Base-by-base conservation (phyloP, 2,329 filamentous ascomycete genomes). In the Fusarium chaquense region DNA sequence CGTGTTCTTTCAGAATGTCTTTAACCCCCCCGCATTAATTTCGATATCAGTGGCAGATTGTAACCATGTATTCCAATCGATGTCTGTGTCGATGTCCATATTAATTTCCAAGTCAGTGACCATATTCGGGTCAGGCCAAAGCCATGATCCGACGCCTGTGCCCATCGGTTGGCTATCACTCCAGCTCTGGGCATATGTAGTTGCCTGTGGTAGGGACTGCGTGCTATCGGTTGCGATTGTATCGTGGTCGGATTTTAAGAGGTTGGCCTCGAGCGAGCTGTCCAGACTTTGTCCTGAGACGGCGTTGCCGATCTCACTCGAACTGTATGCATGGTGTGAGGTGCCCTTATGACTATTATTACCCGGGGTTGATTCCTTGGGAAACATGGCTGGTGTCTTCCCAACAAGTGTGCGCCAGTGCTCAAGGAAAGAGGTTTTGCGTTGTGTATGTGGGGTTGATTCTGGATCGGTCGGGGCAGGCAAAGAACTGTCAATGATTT, bases 51-150 rank as follows among this genome's bases (percentile, higher is more conserved):
- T 70, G 3, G 77, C 78, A 18, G 76, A 78, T 35, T 77, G 73
- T 5, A 82, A 54, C 79, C 80, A 81, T 13, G 69, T 69, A 33
- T 79, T 75, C 80, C 80, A 82, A 50, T 82, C 73, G 2, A 81
- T 65, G 0, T 75, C 74, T 0, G 55, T 66, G 5, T 78, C 76
- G 7, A 79, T 61, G 11, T 80, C 75, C 62, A 79, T 71, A 28
- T 77, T 73, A 1, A 76, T 55, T 53, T 77, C 65, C 6, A 75
- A 26, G 7, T 73, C 68, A 6, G 52, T 64, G 36, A 78, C 57
- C 15, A 77, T 76, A 8, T 79, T 77, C 7, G 62, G 46, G 33
- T 77, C 76, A 5, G 73, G 72, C 79, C 79, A 81, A 5, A 80
- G 61, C 77, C 80, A 81, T 7, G 75, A 67, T 3, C 69, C 69